Evolutionary conservation across 1,284 basidiomycete species (phyloP), one percentile per base, ranked within the genome.

Genomic region (Malassezia sp.): DNA sequence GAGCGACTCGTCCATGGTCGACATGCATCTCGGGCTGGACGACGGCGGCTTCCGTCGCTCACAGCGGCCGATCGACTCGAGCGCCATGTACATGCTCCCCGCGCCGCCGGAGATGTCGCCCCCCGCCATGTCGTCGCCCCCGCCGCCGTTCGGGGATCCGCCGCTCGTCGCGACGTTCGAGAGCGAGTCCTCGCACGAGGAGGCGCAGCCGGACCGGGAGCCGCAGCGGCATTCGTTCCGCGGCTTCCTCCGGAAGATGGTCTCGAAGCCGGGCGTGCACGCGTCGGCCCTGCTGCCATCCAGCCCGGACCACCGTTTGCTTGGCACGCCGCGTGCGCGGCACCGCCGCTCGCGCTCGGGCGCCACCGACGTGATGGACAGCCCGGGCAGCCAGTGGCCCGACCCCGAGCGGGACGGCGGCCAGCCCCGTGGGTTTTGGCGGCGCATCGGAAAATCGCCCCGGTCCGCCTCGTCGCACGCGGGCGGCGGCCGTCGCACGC

Each of bases 11-110:
- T 61, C 57, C 18, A 73, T 73, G 71, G 54, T 73, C 49, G 71
- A 73, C 38, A 73, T 73, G 72, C 72, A 73, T 38, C 57, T 73
- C 10, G 71, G 62, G 4, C 53, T 72, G 26, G 60, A 59, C 31
- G 52, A 58, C 7, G 21, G 42, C 29, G 21, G 30, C 21, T 32
- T 30, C 35, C 36, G 18, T 38, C 27, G 27, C n/a, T n/a, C n/a
- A n/a, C n/a, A n/a, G n/a, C n/a, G n/a, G n/a, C n/a, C n/a, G n/a
- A n/a, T n/a, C n/a, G n/a, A n/a, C n/a, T n/a, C n/a, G n/a, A n/a
- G n/a, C n/a, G n/a, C n/a, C n/a, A n/a, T n/a, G n/a, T n/a, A n/a
- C n/a, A n/a, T n/a, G n/a, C n/a, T n/a, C n/a, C n/a, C n/a, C n/a
- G n/a, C n/a, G n/a, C n/a, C n/a, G n/a, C n/a, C n/a, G n/a, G 26